A percentile compares a stretch with the other conserved stretches of the same genome.
These are phyloP conservation scores for Gracilaria domingensis DNA, from an alignment of 23 red algal species.

Conservation along the genomic window DNA sequence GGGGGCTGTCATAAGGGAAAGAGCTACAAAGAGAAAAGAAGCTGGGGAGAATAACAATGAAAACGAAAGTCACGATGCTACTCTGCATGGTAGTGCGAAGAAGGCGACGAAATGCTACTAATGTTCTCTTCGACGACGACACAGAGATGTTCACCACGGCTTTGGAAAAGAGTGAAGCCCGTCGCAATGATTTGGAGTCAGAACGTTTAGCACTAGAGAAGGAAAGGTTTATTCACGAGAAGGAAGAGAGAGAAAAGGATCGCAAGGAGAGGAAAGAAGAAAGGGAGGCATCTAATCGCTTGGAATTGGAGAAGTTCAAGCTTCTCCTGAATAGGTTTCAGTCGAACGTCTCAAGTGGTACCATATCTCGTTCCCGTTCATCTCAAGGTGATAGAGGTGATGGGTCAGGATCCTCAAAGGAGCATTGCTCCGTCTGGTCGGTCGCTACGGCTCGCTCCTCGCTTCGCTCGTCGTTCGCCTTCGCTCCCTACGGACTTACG, in stretches of 20 bases:
- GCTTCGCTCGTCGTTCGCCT: background rate
- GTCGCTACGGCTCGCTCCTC: background rate
- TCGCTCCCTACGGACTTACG: background rate
- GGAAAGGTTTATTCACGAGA: background rate
- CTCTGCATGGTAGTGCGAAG: no score
- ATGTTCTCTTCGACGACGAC: background rate
- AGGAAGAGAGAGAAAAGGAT: background rate
- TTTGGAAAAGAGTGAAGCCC: background rate
- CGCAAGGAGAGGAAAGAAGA: background rate
- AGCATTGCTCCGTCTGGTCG: no score
- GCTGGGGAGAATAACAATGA: no score
- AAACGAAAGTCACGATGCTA: no score
- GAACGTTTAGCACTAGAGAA: background rate
- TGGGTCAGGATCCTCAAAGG: background rate
- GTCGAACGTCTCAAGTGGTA: no score
- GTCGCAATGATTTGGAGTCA: background rate
- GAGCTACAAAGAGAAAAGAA: background rate
- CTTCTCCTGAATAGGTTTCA: background rate
- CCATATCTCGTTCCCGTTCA: no score
- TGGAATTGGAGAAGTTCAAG: slow-evolving; percentile 9
- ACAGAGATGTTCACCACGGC: background rate
- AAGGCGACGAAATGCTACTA: no score
- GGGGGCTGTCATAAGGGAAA: background rate
- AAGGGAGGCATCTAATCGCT: background rate
- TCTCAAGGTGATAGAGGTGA: background rate